Percentiles rank a stretch among this genome's conserved stretches.
These are phyloP conservation scores for Kingdonia uniflora DNA, from an alignment of 164 flowering plant genomes.

Conservation along the genomic window DNA sequence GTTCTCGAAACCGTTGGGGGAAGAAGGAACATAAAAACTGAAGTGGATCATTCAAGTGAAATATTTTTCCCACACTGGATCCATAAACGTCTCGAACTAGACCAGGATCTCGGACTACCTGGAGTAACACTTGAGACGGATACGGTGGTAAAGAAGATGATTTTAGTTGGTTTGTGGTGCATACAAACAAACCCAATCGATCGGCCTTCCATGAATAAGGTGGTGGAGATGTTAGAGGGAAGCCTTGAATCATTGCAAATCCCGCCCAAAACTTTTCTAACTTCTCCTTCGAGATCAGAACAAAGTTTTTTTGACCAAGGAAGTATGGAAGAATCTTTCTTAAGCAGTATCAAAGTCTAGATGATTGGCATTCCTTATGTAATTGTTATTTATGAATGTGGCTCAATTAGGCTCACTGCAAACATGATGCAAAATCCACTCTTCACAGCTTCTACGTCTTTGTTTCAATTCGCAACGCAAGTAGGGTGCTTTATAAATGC, in stretches of 20 bases:
- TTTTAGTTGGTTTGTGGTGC: slow-evolving; percentile 37
- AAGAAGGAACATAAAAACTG: slow-evolving; percentile 14
- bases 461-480: too few species aligned
- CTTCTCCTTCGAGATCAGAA: slow-evolving; percentile 14
- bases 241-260: slow-evolving; percentile 19
- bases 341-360: too few species aligned
- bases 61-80: slow-evolving; percentile 37
- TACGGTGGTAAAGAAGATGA: slow-evolving; percentile 24
- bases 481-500: too few species aligned
- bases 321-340: too few species aligned
- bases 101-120: slow-evolving; percentile 11
- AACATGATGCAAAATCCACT: too few species aligned
- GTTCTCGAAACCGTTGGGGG: slow-evolving; percentile 36
- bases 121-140: slow-evolving; percentile 14
- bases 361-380: too few species aligned
- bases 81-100: slow-evolving; percentile 16
- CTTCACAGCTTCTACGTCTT: too few species aligned
- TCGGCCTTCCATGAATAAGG: slow-evolving; percentile 28
- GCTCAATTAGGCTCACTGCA: too few species aligned
- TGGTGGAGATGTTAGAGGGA: slow-evolving; percentile 34
- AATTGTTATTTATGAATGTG: too few species aligned
- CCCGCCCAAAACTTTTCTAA: slow-evolving; percentile 24
- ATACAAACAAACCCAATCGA: slow-evolving; percentile 28
- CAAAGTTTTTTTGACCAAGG: too few species aligned
- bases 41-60: slow-evolving; percentile 18